Evolutionary conservation across 2,329 filamentous ascomycete species (phyloP), one percentile per base, ranked within the genome.

Genomic region (Phaeosphaeria sp.): DNA sequence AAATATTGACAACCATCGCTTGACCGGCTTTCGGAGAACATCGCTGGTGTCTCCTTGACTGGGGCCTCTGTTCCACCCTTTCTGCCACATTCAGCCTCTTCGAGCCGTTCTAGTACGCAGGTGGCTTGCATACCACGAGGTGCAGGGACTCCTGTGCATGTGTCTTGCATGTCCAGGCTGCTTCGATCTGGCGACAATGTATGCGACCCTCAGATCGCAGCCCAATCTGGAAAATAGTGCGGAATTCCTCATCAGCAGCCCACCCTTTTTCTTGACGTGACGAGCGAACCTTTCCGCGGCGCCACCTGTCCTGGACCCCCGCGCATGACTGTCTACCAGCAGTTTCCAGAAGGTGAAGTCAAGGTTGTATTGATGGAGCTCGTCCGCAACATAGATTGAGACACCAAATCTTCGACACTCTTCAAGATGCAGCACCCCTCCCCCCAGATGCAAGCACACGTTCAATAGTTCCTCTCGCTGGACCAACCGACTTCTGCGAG

Each of bases 121-220:
- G 39, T 25, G 51, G 51, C 51, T 53, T 47, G 43, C 43, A 47
- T 13, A 27, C 42, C 50, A 53, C 49, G 36, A 43, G 39, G 20
- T 18, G 20, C 17, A 43, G 20, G 22, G 44, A 15, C 46, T 27
- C 22, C 13, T 27, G 8, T 17, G 45, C 45, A 24, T n/a, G 24
- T 30, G 30, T 36, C 30, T 36, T 13, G 30, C 30, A 36, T 36
- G 30, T 36, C n/a, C 30, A 13, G 6, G 3, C 30, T 36, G 30
- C 30, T 36, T 36, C 30, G 30, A 36, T 36, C 30, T 36, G 30
- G 30, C 30, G 3, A 6, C 11, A 36, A 6, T 13, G 30, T 3
- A 13, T 13, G 11, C 11, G 15, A 36, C 11, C 3, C 11, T 36
- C 30, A 36, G 30, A 36, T 36, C 30, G 30, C 11, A 13, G 30